Evolutionary conservation across 2,329 filamentous ascomycete genomes (phyloP).

Genomic region (Exutisphaerella laricina): DNA sequence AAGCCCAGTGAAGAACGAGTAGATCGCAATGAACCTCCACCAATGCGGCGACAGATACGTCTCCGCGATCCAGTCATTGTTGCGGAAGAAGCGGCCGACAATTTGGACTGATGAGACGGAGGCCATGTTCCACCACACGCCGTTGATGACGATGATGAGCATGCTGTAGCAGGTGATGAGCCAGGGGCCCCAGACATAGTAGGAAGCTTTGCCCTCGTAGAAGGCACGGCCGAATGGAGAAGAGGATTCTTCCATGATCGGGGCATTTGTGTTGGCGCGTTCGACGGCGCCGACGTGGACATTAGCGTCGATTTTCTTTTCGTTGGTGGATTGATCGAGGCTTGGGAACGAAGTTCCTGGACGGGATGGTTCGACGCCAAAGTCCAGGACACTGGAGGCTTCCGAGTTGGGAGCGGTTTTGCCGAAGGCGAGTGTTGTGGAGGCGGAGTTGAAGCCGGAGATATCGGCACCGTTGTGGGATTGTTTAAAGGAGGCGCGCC

Average conservation of each 20-base stretch:
- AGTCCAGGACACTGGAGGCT: slow-evolving; percentile 17
- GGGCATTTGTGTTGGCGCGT: slow-evolving; percentile 5
- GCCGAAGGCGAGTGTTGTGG: slow-evolving; percentile 23
- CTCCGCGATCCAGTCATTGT: slow-evolving; percentile 8
- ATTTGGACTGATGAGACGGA: slow-evolving; percentile 47
- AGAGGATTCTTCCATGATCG: slow-evolving; percentile 21
- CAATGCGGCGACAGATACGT: slow-evolving; percentile 6
- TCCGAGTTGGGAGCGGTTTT: slow-evolving; percentile 15
- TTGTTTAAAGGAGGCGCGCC: slow-evolving; percentile 1
- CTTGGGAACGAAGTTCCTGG: background rate
- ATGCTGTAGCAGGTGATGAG: slow-evolving; percentile 49
- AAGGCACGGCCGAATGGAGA: slow-evolving; percentile 53
- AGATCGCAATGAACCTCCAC: slow-evolving; percentile 37
- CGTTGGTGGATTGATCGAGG: slow-evolving; percentile 6
- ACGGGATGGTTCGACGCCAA: background rate
- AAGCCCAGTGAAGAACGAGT: slow-evolving; percentile 37
- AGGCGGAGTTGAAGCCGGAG: slow-evolving; percentile 24
- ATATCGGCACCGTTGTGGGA: slow-evolving; percentile 10
- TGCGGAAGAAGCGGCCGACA: slow-evolving; percentile 35
- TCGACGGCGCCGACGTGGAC: background rate
- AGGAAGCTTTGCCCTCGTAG: slow-evolving; percentile 48
- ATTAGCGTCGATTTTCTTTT: background rate
- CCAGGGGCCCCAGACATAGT: slow-evolving; percentile 46
- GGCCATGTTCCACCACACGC: slow-evolving; percentile 49
- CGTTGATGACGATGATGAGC: slow-evolving; percentile 42